Evolutionary conservation across 805 yeast genomes (phyloP), one percentile per base, ranked within the genome.

Genomic region (Hanseniaspora thailandica): DNA sequence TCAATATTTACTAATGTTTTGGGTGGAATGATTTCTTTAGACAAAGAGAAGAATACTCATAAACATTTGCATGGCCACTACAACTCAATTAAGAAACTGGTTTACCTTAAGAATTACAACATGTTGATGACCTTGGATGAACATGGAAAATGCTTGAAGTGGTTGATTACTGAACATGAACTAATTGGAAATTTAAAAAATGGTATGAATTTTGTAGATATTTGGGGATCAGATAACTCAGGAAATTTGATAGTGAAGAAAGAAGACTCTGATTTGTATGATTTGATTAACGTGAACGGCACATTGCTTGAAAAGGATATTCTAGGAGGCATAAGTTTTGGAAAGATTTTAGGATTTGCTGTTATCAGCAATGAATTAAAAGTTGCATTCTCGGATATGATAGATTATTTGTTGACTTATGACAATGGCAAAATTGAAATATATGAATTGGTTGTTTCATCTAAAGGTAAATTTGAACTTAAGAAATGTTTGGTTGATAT

Each of bases 91-190:
- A 66, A 60, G 15, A 69, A 71, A n/a, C 61, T 86, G 25, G 66
- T 69, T 36, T 70, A 72, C 31, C 75, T 81, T 25, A 67, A 72
- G 7, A 75, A 78, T 40, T 82, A 72, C 61, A 79, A 81, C 51
- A 63, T 75, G 3, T 69, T 82, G 9, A 56, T 82, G 12, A 76
- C 82, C 56, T 63, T 77, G 23, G 87, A 83, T 61, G 59, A 52
- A 0, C 67, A 63, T 8, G 90, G 94, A 0, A 63, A 25, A 9
- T 50, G 54, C 15, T 19, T 50, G 34, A 50, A 43, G 20, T 50
- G 54, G 54, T 2, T 50, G 9, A 7, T 35, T 13, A 41, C 45
- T n/a, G 31, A 39, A 7, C 34, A 34, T 39, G 38, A 35, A 2
- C n/a, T 50, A 6, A 35, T 50, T 15, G 44, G 44, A 13, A 50